Percentiles rank a stretch among this genome's conserved stretches.
Evolutionary conservation across 2,329 filamentous ascomycete species (phyloP).

Genomic region (Aspergillus candidus): DNA sequence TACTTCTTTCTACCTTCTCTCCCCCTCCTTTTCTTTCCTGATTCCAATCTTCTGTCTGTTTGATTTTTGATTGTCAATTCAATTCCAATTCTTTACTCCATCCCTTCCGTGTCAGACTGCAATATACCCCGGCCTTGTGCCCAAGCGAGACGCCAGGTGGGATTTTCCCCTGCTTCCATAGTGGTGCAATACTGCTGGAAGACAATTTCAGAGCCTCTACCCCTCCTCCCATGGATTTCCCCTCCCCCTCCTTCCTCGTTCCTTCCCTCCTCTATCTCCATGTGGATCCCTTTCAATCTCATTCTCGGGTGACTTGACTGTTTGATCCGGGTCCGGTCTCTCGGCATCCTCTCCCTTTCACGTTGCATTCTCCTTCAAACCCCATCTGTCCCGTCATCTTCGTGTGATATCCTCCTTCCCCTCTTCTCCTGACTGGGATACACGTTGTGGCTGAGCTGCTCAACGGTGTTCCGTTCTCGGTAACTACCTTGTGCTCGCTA

Average conservation of each 20-base stretch:
- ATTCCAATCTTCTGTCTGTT: slow-evolving; percentile 1
- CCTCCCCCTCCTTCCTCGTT: slow-evolving; percentile 2
- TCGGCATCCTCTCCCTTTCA: no score
- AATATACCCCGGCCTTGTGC: slow-evolving; percentile 2
- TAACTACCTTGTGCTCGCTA: no score
- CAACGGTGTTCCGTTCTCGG: no score
- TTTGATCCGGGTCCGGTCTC: no score
- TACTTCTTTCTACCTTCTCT: not conserved
- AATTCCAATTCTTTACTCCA: not conserved
- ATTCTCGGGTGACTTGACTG: no score
- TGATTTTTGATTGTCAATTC: not conserved
- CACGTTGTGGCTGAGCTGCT: no score
- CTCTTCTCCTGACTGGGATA: no score
- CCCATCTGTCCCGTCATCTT: no score
- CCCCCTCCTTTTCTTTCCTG: slow-evolving; percentile 1
- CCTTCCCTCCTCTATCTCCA: not conserved
- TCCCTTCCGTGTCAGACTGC: slow-evolving; percentile 1
- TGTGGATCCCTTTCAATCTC: not conserved
- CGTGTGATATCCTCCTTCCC: no score
- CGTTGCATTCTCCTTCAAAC: no score
- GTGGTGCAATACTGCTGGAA: slow-evolving; percentile 1
- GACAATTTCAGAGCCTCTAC: no score
- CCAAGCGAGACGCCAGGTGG: slow-evolving; percentile 5
- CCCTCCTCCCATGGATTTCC: slow-evolving; percentile 3
- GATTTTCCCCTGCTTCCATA: slow-evolving; percentile 4